phyloP scores from a whole-genome alignment of 2,329 filamentous ascomycete species.

The Penicillium verrucosum region DNA sequence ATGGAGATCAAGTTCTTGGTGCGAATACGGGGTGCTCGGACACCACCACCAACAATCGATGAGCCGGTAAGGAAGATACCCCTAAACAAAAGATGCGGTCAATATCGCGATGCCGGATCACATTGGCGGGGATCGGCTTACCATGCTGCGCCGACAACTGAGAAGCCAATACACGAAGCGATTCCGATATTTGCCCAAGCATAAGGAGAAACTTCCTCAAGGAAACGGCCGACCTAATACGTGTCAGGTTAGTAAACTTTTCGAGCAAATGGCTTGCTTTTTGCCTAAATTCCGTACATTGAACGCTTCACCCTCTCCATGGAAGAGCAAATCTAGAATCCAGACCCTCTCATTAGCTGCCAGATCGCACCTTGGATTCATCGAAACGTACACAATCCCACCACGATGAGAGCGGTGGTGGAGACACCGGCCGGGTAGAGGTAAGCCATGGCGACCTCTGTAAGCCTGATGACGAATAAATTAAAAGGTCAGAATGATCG shows the following conservation, averaged over 20 bases:
- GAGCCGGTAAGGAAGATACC: conserved; percentile 98
- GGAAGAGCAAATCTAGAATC: conserved; percentile 89
- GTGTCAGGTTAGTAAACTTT: conserved; percentile 18
- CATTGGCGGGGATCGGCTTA: conserved; percentile 42
- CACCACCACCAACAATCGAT: conserved; percentile 93
- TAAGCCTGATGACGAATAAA: conserved; percentile 24
- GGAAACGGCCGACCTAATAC: conserved; percentile 78
- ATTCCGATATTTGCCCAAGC: conserved; percentile 91
- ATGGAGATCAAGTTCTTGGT: conserved; percentile 99
- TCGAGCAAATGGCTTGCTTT: background rate
- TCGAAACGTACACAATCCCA: conserved; percentile 69
- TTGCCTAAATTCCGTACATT: conserved; percentile 61
- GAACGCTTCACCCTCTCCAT: conserved; percentile 91
- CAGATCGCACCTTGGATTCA: conserved; percentile 10
- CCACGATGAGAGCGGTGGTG: conserved; percentile 65
- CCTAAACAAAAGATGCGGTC: conserved; percentile 53
- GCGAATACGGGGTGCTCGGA: conserved; percentile 93
- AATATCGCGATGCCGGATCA: background rate
- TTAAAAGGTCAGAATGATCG: conserved; percentile 17
- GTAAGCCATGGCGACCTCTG: conserved; percentile 65
- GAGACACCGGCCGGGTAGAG: conserved; percentile 59
- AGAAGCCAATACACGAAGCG: conserved; percentile 89
- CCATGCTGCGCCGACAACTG: conserved; percentile 97
- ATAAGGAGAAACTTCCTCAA: conserved; percentile 90
- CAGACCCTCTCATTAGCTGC: conserved; percentile 21